Evolutionary conservation across 257 asterid species (phyloP), one percentile per base, ranked within the genome.

Genomic region (Solanum bukasovii): DNA sequence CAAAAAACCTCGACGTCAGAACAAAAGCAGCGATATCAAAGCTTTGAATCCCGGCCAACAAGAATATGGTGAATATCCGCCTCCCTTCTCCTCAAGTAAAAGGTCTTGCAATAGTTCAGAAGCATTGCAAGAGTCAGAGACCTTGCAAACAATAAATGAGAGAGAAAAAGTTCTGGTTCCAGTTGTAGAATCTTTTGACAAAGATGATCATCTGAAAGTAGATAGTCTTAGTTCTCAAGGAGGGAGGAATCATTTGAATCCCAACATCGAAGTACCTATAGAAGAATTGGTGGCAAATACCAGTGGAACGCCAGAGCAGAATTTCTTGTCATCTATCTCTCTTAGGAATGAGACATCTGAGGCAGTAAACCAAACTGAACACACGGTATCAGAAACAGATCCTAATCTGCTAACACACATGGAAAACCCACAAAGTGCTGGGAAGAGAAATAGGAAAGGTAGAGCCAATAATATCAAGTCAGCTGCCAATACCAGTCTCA

Each of bases 251-350:
- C 88, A 65, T 86, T 34, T 84, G 86, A 70, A 89, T 78, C 85
- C 91, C 65, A 86, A 75, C 46, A 88, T 84, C 31, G 78, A 84
- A 87, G 11, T 79, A 33, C 88, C 86, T 44, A 59, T 59, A 49
- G 84, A 88, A 87, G 98, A 95, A 88, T 92, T 96, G 95, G 95
- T 93, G 84, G 94, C 98, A 88, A 92, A 93, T 94, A 92, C 87
- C 84, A 93, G 94, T 88, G 95, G 93, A 82, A 90, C 92, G 84
- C 91, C 91, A 56, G 97, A 93, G 83, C 92, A 89, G 86, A 88
- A 89, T 90, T 70, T 68, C 84, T 85, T 88, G 44, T 82, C 91
- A 10, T 91, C 95, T 84, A 91, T 42, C 86, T 63, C 88, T 63
- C 83, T 38, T 70, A 82, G 89, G 72, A 88, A 70, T 67, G 92